Conservation (phyloP, 495 filamentous ascomycete species). For the Parathielavia hyrcaniae region DNA sequence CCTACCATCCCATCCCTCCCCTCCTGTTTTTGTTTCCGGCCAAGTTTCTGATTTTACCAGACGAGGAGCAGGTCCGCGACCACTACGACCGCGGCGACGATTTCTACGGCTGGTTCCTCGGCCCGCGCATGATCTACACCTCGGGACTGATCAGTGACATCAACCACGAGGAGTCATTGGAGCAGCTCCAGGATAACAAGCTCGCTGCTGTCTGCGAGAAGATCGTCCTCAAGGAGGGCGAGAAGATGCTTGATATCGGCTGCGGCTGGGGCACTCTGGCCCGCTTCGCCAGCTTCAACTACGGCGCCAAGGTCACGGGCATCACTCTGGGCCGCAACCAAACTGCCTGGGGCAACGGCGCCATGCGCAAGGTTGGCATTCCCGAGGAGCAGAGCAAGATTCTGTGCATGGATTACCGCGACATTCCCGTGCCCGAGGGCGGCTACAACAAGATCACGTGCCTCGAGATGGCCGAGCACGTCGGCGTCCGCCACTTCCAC, state of each 20-base stretch:
- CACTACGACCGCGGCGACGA: conserved; percentile 87
- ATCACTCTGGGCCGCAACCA: conserved; percentile 78
- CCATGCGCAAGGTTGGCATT: conserved; percentile 61
- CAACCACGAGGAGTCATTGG: conserved; percentile 67
- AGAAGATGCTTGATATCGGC: conserved; percentile 73
- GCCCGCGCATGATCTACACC: conserved; percentile 87
- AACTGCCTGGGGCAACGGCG: conserved; percentile 75
- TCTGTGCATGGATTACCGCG: conserved; percentile 79
- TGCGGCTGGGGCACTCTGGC: conserved; percentile 85
- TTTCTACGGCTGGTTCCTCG: conserved; percentile 85
- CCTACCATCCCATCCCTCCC: too few relatives aligned
- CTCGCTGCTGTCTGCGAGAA: conserved; percentile 80
- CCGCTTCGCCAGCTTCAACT: conserved; percentile 71
- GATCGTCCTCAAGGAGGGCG: conserved; percentile 63
- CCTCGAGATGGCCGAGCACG: conserved; percentile 88
- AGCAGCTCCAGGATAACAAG: conserved; percentile 88
- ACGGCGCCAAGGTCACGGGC: conserved; percentile 70
- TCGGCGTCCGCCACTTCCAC: conserved; percentile 68
- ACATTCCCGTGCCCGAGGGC: conserved; percentile 63
- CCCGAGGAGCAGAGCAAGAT: conserved; percentile 66
- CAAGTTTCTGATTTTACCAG: conserved; percentile 37
- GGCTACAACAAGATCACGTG: conserved; percentile 79
- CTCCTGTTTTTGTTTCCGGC: neutral
- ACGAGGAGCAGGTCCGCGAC: conserved; percentile 81
- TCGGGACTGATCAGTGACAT: conserved; percentile 74